These are phyloP conservation scores for Piloderma croceum DNA, from an alignment of 768 basidiomycete species.

Conservation along the genomic window DNA sequence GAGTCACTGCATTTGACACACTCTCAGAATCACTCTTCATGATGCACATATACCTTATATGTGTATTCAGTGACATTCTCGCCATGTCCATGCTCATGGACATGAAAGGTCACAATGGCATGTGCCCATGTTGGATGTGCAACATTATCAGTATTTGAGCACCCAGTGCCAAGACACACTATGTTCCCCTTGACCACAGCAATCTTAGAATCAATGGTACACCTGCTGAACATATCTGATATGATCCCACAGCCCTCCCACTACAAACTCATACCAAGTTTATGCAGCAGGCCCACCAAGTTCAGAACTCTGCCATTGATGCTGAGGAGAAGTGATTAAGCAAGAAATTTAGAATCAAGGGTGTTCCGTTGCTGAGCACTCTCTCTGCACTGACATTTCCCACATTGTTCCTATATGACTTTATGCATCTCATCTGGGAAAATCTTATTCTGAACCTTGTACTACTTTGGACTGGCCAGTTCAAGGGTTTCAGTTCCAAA, in stretches of 20 bases:
- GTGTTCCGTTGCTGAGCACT: constrained; percentile 23
- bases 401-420: constrained; percentile 38
- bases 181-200: constrained; percentile 25
- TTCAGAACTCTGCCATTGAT: constrained; percentile 21
- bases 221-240: constrained; percentile 4
- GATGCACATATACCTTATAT: constrained; percentile 25
- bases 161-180: constrained; percentile 16
- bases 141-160: constrained; percentile 24
- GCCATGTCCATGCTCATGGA: constrained; percentile 22
- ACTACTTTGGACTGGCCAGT: constrained; percentile 34
- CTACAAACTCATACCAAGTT: constrained; percentile 27
- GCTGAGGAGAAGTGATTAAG: constrained; percentile 17
- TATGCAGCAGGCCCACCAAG: constrained; percentile 15
- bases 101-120: constrained; percentile 40
- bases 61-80: constrained; percentile 30
- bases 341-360: constrained; percentile 30
- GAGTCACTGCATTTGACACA: constrained; percentile 32
- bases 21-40: constrained; percentile 16
- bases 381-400: constrained; percentile 33
- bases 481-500: constrained; percentile 32
- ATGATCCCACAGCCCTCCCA: constrained; percentile 30
- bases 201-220: constrained; percentile 13
- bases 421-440: constrained; percentile 45
- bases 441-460: constrained; percentile 39
- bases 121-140: constrained; percentile 30